Conservation (phyloP, 495 filamentous ascomycete species). For the Cercophora samala region DNA sequence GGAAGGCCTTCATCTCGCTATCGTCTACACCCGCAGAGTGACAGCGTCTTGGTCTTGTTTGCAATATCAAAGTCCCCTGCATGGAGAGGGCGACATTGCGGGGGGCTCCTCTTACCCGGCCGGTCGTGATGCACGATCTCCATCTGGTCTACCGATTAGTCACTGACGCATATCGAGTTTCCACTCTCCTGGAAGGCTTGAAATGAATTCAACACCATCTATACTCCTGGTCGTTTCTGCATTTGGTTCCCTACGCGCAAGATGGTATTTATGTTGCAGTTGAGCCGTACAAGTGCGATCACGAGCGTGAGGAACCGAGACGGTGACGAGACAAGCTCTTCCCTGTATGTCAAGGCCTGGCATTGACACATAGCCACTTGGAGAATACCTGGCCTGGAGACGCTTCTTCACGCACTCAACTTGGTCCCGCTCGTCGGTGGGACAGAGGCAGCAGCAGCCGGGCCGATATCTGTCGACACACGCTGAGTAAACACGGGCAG, state of each 20-base stretch:
- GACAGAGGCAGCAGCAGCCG: background rate
- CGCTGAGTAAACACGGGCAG: background rate
- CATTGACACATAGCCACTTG: background rate
- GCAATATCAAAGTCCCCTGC: constrained; percentile 13
- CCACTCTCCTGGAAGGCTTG: constrained; percentile 1
- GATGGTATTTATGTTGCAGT: background rate
- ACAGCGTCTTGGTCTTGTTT: background rate
- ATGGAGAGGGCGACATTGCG: background rate
- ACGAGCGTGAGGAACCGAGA: background rate
- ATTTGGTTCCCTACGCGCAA: background rate
- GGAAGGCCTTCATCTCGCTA: constrained; percentile 5
- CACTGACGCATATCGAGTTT: constrained; percentile 1
- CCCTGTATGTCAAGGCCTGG: background rate
- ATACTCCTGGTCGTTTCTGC: background rate
- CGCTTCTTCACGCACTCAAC: background rate
- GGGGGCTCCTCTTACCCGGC: constrained; percentile 3
- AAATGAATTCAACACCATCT: background rate
- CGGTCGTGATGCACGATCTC: background rate
- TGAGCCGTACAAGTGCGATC: too few relatives aligned
- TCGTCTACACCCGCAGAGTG: background rate
- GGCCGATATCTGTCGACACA: background rate
- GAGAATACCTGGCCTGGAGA: background rate
- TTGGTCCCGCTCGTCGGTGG: background rate
- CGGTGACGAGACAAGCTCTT: background rate
- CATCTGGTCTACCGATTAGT: constrained; percentile 5